A percentile compares a stretch with the other conserved stretches of the same genome.
Conservation (phyloP, 2,329 filamentous ascomycete genomes). For the Colletotrichum agaves region DNA sequence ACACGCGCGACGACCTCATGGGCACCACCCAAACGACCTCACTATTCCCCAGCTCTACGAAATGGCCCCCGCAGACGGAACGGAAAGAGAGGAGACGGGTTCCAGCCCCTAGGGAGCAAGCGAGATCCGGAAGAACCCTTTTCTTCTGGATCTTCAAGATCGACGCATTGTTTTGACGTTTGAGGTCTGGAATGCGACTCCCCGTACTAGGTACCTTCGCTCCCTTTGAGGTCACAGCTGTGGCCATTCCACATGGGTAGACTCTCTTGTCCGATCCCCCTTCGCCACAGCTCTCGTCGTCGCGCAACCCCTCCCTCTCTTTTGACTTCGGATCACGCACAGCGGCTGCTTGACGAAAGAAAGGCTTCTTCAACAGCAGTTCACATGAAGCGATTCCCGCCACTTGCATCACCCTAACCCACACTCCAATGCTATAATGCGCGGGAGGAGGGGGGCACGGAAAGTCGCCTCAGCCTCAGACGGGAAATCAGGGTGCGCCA, state of each 20-base stretch:
- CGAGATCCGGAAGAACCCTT: slow-evolving; percentile 13
- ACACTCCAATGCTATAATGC: slow-evolving; percentile 10
- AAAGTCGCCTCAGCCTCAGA: slow-evolving; percentile 28
- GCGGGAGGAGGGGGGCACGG: background rate
- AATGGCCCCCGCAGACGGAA: background rate
- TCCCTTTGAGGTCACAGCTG: background rate
- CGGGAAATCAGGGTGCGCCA: slow-evolving; percentile 21
- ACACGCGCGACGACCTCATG: slow-evolving; percentile 34
- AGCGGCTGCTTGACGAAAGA: background rate
- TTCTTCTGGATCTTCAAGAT: slow-evolving; percentile 23
- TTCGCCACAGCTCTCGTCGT: slow-evolving; percentile 31
- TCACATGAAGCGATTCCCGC: slow-evolving; percentile 34
- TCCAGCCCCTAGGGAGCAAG: background rate
- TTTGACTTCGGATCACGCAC: background rate
- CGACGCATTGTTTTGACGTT: slow-evolving; percentile 20
- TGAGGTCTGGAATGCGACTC: slow-evolving; percentile 24
- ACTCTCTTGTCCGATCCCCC: background rate
- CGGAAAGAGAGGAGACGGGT: background rate
- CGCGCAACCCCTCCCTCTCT: slow-evolving; percentile 12
- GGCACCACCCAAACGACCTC: slow-evolving; percentile 13
- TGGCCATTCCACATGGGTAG: slow-evolving; percentile 6
- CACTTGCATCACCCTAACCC: slow-evolving; percentile 34
- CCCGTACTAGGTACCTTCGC: slow-evolving; percentile 2
- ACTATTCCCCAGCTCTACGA: too few relatives aligned
- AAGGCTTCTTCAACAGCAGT: slow-evolving; percentile 5